A percentile compares a stretch with the other conserved stretches of the same genome.
These are phyloP conservation scores for Ophioceras dolichostomum DNA, from an alignment of 2,329 filamentous ascomycete species.

Conservation along the genomic window DNA sequence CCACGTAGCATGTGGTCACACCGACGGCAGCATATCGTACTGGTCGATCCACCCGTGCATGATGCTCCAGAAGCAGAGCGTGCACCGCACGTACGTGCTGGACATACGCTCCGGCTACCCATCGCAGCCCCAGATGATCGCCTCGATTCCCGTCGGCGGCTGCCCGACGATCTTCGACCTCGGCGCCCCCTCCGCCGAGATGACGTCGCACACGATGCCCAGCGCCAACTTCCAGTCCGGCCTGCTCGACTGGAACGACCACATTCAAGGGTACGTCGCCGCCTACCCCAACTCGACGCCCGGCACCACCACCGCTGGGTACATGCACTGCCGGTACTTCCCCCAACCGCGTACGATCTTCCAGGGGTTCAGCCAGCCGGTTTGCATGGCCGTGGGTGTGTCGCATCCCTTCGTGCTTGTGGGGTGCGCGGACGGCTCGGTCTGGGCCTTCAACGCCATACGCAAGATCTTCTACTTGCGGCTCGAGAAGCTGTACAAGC, in stretches of 20 bases:
- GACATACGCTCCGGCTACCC: conserved; percentile 45
- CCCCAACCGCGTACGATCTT: conserved; percentile 39
- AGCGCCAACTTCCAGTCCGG: conserved; percentile 39
- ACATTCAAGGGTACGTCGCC: conserved; percentile 41
- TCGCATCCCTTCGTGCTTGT: conserved; percentile 40
- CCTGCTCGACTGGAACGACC: conserved; percentile 40
- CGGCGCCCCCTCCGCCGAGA: conserved; percentile 36
- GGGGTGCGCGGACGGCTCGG: conserved; percentile 34
- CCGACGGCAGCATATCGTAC: conserved; percentile 41
- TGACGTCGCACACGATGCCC: conserved; percentile 38
- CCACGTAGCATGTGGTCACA: conserved; percentile 40
- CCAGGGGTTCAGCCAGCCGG: conserved; percentile 25
- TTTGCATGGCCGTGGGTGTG: conserved; percentile 34
- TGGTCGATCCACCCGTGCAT: conserved; percentile 41
- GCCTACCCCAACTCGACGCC: conserved; percentile 39
- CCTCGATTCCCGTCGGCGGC: conserved; percentile 41
- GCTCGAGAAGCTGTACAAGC: conserved; percentile 22
- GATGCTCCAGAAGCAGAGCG: conserved; percentile 36
- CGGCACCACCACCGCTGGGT: conserved; percentile 38
- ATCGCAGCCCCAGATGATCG: conserved; percentile 41
- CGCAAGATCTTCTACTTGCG: conserved; percentile 29
- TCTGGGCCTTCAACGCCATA: conserved; percentile 24
- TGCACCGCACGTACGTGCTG: conserved; percentile 41
- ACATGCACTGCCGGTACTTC: conserved; percentile 39
- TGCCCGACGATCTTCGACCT: conserved; percentile 40